Evolutionary conservation across 2,329 filamentous ascomycete species (phyloP).

Genomic region (Claviceps purpurea): DNA sequence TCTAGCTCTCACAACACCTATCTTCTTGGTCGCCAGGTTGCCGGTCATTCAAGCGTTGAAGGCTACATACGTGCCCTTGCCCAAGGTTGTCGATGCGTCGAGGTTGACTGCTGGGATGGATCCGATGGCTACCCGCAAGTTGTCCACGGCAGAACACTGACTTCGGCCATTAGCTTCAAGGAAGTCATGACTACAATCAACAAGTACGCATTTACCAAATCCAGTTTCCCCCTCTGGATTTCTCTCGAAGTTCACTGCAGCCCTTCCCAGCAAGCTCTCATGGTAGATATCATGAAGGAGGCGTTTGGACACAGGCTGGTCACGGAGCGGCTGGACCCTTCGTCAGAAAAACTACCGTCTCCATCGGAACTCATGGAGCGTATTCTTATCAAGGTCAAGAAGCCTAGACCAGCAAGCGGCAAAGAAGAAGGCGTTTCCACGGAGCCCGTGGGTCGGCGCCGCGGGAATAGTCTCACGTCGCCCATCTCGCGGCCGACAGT

Average conservation of each 20-base stretch:
- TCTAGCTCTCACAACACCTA: conserved; percentile 99
- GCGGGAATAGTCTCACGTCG: conserved; percentile 64
- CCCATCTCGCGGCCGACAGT: conserved; percentile 41
- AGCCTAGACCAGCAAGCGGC: conserved; percentile 36
- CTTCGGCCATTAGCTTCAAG: conserved; percentile 74
- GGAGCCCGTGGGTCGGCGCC: conserved; percentile 32
- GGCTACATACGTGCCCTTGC: conserved; percentile 84
- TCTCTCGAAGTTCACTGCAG: conserved; percentile 94
- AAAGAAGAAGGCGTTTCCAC: conserved; percentile 24
- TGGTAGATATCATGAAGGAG: conserved; percentile 81
- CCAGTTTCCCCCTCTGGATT: conserved; percentile 81
- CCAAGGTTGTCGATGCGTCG: conserved; percentile 84
- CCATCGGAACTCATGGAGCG: conserved; percentile 74
- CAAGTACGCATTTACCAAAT: conserved; percentile 82
- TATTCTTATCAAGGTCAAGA: conserved; percentile 91
- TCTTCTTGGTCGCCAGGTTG: conserved; percentile 78
- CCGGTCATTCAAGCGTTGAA: conserved; percentile 82
- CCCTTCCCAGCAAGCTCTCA: conserved; percentile 65
- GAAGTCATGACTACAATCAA: conserved; percentile 90
- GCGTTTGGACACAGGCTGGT: conserved; percentile 73
- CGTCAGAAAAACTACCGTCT: conserved; percentile 59
- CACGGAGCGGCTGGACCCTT: conserved; percentile 57
- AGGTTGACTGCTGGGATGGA: conserved; percentile 98
- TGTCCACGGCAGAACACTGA: conserved; percentile 81
- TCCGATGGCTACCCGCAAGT: conserved; percentile 77